A percentile compares a stretch with the other conserved stretches of the same genome.
phyloP scores from a whole-genome alignment of 495 filamentous ascomycete species.

The Penicillium roqueforti region DNA sequence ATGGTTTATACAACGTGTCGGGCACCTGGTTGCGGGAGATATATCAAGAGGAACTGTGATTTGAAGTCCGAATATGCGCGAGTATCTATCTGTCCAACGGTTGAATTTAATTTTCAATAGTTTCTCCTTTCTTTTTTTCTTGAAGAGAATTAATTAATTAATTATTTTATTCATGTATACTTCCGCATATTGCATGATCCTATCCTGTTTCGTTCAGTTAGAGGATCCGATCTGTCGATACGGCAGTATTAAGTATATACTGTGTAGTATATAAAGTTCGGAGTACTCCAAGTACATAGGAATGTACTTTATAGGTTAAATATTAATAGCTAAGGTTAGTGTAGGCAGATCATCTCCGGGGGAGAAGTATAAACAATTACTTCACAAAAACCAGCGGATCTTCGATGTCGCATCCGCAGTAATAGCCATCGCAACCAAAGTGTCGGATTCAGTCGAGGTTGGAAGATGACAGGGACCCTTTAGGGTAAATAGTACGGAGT shows the following conservation, averaged over 20 bases:
- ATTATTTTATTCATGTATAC: not conserved
- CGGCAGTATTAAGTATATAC: not conserved
- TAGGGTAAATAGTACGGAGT: no score
- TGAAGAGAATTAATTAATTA: not conserved
- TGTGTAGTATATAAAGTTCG: no score
- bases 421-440: no score
- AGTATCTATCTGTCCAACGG: not conserved
- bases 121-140: not conserved
- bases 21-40: not conserved
- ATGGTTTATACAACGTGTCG: conserved; percentile 8
- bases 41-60: not conserved
- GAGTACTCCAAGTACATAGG: no score
- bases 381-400: not conserved
- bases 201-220: not conserved
- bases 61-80: not conserved
- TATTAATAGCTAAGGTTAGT: not conserved
- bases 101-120: not conserved
- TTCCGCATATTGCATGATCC: not conserved
- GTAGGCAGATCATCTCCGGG: not conserved
- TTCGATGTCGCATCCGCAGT: no score
- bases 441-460: no score
- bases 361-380: not conserved
- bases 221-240: not conserved
- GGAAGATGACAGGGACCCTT: no score
- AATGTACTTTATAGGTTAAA: not conserved